phyloP scores from a whole-genome alignment of 2,329 filamentous ascomycete species.

The Aspergillus uvarum region DNA sequence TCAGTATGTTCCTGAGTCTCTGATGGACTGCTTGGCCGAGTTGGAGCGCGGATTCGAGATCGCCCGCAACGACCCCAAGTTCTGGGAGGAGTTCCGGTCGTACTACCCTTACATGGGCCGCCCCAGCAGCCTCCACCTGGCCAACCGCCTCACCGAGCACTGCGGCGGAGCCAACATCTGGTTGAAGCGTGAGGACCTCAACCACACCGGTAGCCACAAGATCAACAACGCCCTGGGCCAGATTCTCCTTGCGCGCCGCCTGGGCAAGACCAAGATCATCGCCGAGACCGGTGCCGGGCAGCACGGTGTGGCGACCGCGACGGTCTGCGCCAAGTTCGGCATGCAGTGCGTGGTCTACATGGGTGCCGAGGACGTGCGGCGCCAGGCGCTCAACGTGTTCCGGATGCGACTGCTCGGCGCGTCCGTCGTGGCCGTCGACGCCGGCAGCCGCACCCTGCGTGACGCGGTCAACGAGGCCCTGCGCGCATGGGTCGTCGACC shows the following conservation, averaged over 20 bases:
- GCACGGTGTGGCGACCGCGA: constrained; percentile 96
- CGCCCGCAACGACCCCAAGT: constrained; percentile 80
- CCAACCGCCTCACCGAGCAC: constrained; percentile 81
- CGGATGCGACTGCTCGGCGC: constrained; percentile 95
- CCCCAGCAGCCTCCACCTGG: constrained; percentile 86
- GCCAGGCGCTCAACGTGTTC: constrained; percentile 97
- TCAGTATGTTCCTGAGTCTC: constrained; percentile 93
- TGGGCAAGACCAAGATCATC: constrained; percentile 97
- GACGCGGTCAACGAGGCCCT: constrained; percentile 95
- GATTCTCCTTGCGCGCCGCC: constrained; percentile 75
- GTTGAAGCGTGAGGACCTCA: constrained; percentile 95
- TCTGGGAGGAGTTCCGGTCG: constrained; percentile 95
- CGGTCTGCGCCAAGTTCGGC: constrained; percentile 95
- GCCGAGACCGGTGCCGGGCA: constrained; percentile 97
- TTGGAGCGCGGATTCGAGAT: constrained; percentile 88
- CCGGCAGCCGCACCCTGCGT: constrained; percentile 77
- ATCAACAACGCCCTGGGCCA: constrained; percentile 99
- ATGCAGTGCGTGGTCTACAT: constrained; percentile 99
- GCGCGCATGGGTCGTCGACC: constrained; percentile 87
- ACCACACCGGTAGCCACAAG: constrained; percentile 98
- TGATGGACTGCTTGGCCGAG: constrained; percentile 94
- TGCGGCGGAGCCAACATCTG: constrained; percentile 94
- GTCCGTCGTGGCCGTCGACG: constrained; percentile 87
- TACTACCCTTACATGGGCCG: constrained; percentile 98
- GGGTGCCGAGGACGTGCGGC: constrained; percentile 94